phyloP scores from a whole-genome alignment of 208 protist genomes.

The Leishmania arabica region DNA sequence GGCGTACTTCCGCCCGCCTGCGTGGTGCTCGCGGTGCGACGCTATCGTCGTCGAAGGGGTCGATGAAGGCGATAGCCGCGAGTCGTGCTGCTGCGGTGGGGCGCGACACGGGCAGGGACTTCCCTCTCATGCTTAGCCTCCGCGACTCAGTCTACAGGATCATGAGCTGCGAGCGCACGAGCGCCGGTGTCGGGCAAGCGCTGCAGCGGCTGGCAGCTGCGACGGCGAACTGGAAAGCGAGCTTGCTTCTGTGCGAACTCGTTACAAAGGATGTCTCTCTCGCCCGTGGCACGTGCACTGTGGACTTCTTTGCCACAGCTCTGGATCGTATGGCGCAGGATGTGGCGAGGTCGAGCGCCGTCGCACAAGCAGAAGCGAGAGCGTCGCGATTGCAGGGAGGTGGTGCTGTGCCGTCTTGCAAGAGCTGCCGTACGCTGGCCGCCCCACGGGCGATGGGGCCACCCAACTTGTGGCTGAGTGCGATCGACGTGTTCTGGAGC shows the following conservation, averaged over 20 bases:
- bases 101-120: conserved; percentile 4
- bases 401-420: neutral
- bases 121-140: conserved; percentile 5
- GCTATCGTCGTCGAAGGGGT: neutral
- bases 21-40: neutral
- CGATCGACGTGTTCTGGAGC: conserved; percentile 69
- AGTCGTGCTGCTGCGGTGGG: neutral
- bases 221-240: conserved; percentile 21
- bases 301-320: conserved; percentile 28
- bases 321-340: conserved; percentile 18
- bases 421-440: neutral
- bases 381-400: neutral
- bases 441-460: neutral
- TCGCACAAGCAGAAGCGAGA: no score
- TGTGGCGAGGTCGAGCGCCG: conserved; percentile 1
- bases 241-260: conserved; percentile 26
- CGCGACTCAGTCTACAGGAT: conserved; percentile 17
- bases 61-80: neutral
- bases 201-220: conserved; percentile 19
- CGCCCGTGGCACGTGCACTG: conserved; percentile 22
- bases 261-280: conserved; percentile 20
- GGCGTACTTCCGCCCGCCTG: neutral
- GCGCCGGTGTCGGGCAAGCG: neutral
- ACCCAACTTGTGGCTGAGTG: conserved; percentile 46
- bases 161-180: conserved; percentile 6